Evolutionary conservation across 176 grass and related monocot genomes (phyloP), one percentile per base, ranked within the genome.

Genomic region (Neostapfia colusana): DNA sequence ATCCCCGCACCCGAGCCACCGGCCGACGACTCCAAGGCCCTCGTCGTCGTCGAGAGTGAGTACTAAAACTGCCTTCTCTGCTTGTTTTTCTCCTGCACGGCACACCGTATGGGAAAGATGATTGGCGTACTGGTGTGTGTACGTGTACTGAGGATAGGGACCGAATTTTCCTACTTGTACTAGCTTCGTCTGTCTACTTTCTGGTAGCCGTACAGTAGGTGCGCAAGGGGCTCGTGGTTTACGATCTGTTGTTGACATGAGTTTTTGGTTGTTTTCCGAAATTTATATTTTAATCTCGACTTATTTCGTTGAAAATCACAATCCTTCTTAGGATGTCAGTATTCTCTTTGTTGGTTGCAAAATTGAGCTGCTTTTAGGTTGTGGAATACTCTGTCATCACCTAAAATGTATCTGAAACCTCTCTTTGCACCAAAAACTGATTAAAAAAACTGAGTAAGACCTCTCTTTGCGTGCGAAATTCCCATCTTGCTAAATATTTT

Each of bases 21-120:
- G 16, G 75, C 81, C 38, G 93, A 91, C 37, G 88, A 97, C 76
- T 79, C 80, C 73, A 93, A 97, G 77, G 83, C 90, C 23, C 65
- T 93, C n/a, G 88, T 54, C 78, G 13, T 72, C 82, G 75, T 93
- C 23, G 93, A 93, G 60, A 97, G 93, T 97, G 74, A 93, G 90
- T 79, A 14, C 12, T 55, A n/a, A n/a, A n/a, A 0, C 38, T 2
- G 15, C 54, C 50, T 63, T 0, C 36, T 35, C 76, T 28, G 46
- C 44, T 58, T 71, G 0, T 3, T 20, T 40, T 5, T 31, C 46
- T 14, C 24, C 11, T 43, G 62, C 14, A 71, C 17, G 59, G 31
- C 4, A 40, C 31, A 35, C 50, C 59, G 41, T 20, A 37, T 44
- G 59, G 57, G 25, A 35, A 80, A 26, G 23, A 28, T 46, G 79